Percentiles rank a stretch among this genome's conserved stretches.
These are phyloP conservation scores for Calycina marina DNA, from an alignment of 2,329 filamentous ascomycete species.

Conservation along the genomic window DNA sequence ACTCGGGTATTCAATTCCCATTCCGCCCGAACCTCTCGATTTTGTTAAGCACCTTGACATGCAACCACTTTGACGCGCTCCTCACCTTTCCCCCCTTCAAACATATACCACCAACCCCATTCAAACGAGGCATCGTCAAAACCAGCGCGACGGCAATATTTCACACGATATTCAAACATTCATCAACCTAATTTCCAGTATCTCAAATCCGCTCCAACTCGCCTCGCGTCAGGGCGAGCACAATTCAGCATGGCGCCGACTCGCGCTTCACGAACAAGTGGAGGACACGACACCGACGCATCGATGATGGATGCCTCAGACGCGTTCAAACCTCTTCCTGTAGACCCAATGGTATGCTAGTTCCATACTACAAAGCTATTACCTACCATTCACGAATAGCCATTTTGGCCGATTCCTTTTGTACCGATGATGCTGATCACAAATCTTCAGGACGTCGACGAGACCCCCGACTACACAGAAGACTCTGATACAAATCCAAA, in stretches of 20 bases:
- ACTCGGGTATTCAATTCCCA: no score
- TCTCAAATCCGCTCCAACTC: no score
- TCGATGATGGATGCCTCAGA: slow-evolving; percentile 46
- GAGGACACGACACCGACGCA: slow-evolving; percentile 33
- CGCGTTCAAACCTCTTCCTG: slow-evolving; percentile 19
- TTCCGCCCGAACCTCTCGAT: no score
- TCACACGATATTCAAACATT: background rate
- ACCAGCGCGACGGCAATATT: slow-evolving; percentile 7
- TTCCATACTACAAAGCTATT: background rate
- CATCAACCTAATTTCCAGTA: no score
- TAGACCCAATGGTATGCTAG: slow-evolving; percentile 23
- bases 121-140: slow-evolving; percentile 5
- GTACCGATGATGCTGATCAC: no score
- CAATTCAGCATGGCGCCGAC: slow-evolving; percentile 37
- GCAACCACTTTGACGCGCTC: slow-evolving; percentile 2
- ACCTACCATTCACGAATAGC: no score
- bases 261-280: slow-evolving; percentile 36
- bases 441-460: slow-evolving; percentile 38
- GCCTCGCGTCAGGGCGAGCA: background rate
- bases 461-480: slow-evolving; percentile 52
- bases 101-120: slow-evolving; percentile 8
- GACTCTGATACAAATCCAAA: slow-evolving; percentile 55
- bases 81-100: slow-evolving; percentile 1
- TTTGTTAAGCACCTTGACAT: no score
- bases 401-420: no score